Evolutionary conservation across 805 yeast species (phyloP), one percentile per base, ranked within the genome.

Genomic region (Sugiyamaella qingdaonensis): DNA sequence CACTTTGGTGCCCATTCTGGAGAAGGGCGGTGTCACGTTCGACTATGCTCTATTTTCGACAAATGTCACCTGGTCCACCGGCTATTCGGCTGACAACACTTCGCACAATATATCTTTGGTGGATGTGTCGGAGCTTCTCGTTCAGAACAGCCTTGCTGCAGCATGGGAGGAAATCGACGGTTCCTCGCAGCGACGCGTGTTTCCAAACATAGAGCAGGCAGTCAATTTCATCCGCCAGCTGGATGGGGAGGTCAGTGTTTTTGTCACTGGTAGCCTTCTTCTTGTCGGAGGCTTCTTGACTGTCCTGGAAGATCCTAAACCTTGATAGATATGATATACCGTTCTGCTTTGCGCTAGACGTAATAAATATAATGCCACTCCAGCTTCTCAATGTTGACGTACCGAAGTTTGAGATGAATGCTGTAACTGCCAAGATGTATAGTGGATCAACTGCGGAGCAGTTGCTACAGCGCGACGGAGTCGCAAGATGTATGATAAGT

Each of bases 261-360:
- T 90, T 71, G 97, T 90, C 0, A 86, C 95, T 54, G 99, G 99
- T 0, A 90, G 97, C 4, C 74, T 94, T 58, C 97, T 92, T 67
- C 73, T 95, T 53, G 96, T 94, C 10, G 99, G 99, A 14, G 99
- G 98, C 0, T 79, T 94, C 53, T 70, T 94, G 36, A 90, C 89
- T 2, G 97, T 91, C 4, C 71, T 89, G 42, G 97, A 92, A 36
- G 64, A 46, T 21, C 43, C 43, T 21, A 39, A 39, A 16, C 43
- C 43, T 14, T 14, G 43, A 39, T 34, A 58, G 52, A 46, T 52
- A 60, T 54, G 39, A 34, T n/a, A 34, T 34, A n/a, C n/a, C n/a
- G n/a, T n/a, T n/a, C n/a, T n/a, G n/a, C n/a, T n/a, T n/a, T n/a
- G n/a, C n/a, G n/a, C 29, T 24, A 24, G 29, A 24, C 7, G 29